Base-by-base conservation (phyloP, 495 filamentous ascomycete species). In the Usnea hakonensis region DNA sequence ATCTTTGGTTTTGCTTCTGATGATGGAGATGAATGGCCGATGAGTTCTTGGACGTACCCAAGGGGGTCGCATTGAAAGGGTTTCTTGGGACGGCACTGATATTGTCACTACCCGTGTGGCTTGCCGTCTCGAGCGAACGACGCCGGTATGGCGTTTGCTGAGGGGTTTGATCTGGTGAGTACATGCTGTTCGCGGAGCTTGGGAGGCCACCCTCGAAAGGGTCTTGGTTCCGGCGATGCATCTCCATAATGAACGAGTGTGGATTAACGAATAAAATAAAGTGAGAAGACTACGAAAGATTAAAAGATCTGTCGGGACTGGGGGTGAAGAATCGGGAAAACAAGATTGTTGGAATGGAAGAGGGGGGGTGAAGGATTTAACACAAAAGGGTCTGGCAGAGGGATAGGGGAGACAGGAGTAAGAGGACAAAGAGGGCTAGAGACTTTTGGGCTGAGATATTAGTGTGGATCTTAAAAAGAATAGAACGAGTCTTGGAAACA, bases 1-100 rank as follows among this genome's bases (percentile, higher is more conserved):
- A 93, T 65, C 80, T 76, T 61, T 78, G 73, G 16, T 56, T 59
- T 28, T 61, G 58, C 30, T 48, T 60, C 37, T 62, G 53, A 9
- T 68, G 70, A 40, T 63, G 71, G 44, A 72, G 65, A n/a, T 67
- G 72, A 6, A 77, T 57, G 0, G 69, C 77, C 19, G 79, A 60
- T 5, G 58, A 60, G 16, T 53, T 60, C 19, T 46, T 53, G 33
- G 58, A 48, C 23, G 44, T 46, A 38, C 57, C 57, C 33, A 58
- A 23, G 7, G 57, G 57, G 0, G 38, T 58, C 8, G 40, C 21
- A 17, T 44, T 46, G 57, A 58, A 58, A 23, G 57, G 57, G 1
- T 58, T 58, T 6, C 38, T 41, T 23, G 57, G 57, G 10, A 19
- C 43, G 28, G 38, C 17, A 32, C 5, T 46, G 28, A 58, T 58